Base-by-base conservation (phyloP, 176 grass and related monocot species). In the Aegilops bicornis region DNA sequence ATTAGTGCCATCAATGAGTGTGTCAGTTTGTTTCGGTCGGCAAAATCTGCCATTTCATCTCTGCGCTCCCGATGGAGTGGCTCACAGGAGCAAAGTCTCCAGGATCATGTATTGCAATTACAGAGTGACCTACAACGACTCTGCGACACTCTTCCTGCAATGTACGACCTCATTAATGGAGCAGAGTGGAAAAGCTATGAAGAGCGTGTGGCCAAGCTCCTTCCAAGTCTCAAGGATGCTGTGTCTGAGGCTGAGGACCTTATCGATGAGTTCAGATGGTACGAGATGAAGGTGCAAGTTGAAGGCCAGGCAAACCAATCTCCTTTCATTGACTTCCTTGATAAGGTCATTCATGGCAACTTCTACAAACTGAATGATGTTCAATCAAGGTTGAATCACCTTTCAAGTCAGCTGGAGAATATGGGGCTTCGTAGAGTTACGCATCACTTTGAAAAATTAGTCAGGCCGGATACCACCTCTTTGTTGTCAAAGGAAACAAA, bases 221-320 rank as follows among this genome's bases (percentile, higher is more conserved):
- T 67, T 45, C 64, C 42, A 3, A 30, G 4, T 22, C 25, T 82
- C 45, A 82, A 82, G 47, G 80, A 82, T 70, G 65, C 65, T 10
- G 30, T 82, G 43, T 69, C n/a, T 23, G 79, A 82, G 33, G 79
- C 64, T 0, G 80, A 70, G 22, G 45, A 82, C 10, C 30, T 82
- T 35, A 19, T 82, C 10, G 80, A 70, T 70, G 30, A 69, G 30
- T 70, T 82, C 1, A 81, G 3, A 33, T 69, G 17, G 45, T 47
- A 47, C 3, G 45, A 47, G 45, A 47, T 4, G 36, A 80, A 80
- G 36, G 35, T 29, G 13, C 1, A 14, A 43, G 7, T 29, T 2
- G 78, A 64, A 1, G 36, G 36, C n/a, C 6, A 64, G 10, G 22
- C 3, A 39, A 64, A 0, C 6, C 31, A 27, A 1, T 33, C 25